Percentiles rank a stretch among this genome's conserved stretches.
These are phyloP conservation scores for Fennellomyces sp. DNA, from an alignment of 371 early-diverging fungal genomes.

Conservation along the genomic window DNA sequence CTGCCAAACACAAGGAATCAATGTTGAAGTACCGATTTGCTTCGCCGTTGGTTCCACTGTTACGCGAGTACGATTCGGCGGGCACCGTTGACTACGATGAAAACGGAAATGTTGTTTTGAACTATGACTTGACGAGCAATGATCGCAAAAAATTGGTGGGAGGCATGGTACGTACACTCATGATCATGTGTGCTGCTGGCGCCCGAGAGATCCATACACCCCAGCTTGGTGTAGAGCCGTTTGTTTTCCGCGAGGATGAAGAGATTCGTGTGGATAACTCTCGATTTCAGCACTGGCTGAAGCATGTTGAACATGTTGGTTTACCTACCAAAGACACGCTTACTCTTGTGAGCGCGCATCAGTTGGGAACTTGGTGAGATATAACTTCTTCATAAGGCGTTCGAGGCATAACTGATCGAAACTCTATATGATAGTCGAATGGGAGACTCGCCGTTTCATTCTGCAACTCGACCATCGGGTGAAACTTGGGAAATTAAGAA, in stretches of 20 bases:
- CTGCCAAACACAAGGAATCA: conserved; percentile 49
- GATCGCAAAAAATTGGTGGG: conserved; percentile 48
- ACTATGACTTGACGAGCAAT: conserved; percentile 49
- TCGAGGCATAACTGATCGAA: no score
- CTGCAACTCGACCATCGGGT: conserved; percentile 65
- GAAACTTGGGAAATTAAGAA: conserved; percentile 73
- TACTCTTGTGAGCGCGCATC: conserved; percentile 40
- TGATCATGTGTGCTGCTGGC: conserved; percentile 70
- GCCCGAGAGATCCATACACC: conserved; percentile 58
- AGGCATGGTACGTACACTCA: conserved; percentile 44
- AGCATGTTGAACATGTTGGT: conserved; percentile 17
- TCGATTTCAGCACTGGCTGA: conserved; percentile 25
- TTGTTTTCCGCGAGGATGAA: conserved; percentile 28
- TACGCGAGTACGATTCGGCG: conserved; percentile 64
- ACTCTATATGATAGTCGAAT: conserved; percentile 51
- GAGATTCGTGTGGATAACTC: conserved; percentile 28
- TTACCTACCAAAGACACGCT: conserved; percentile 17
- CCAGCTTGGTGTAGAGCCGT: conserved; percentile 38
- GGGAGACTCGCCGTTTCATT: conserved; percentile 50
- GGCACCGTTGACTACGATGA: conserved; percentile 21
- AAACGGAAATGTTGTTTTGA: conserved; percentile 8
- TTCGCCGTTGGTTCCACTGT: conserved; percentile 52
- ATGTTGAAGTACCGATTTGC: conserved; percentile 50
- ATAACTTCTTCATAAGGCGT: no score
- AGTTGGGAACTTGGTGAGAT: conserved; percentile 57